Evolutionary conservation across 352 stramenopile genomes (phyloP), one percentile per base, ranked within the genome.

Genomic region (Pythium utonaiense): DNA sequence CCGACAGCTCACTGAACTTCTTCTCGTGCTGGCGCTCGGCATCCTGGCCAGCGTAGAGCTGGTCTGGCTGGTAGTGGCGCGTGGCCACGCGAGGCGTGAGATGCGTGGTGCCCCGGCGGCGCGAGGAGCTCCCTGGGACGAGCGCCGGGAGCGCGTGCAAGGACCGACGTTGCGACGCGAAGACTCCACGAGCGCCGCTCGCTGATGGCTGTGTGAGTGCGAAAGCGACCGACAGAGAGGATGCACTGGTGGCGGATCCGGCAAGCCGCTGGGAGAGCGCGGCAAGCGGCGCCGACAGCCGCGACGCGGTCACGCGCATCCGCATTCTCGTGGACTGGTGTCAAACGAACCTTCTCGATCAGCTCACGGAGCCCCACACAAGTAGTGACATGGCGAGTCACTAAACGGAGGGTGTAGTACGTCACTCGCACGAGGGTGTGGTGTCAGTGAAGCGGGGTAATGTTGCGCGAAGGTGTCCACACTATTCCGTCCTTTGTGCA

Each of bases 1-100:
- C 83, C 30, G 80, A 91, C 30, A 91, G 59, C 33, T 84, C 77
- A 27, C 77, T 84, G 54, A 93, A 93, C 52, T 86, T 88, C 59
- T 89, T 86, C 66, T 89, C 80, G 41, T 89, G 67, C 50, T 90
- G 70, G 7, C 83, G 77, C 27, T 69, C 63, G 30, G 70, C 83
- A 66, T 90, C 83, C 66, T 92, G 83, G 0, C 80, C 82, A 8
- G 71, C 82, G 62, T 92, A 92, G 54, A 92, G 62, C n/a, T 70
- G 69, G 30, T 86, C 80, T 52, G 70, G 75, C 40, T 69, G 69
- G 58, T 71, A 73, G 22, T 33, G 16, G 38, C 55, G 53, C 34
- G 47, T 24, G 41, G n/a, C n/a, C n/a, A n/a, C n/a, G n/a, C n/a
- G n/a, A n/a, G n/a, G n/a, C n/a, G n/a, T n/a, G 21, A 6, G 25